These are phyloP conservation scores for Colletotrichum phormii DNA, from an alignment of 2,329 filamentous ascomycete species.

Conservation along the genomic window DNA sequence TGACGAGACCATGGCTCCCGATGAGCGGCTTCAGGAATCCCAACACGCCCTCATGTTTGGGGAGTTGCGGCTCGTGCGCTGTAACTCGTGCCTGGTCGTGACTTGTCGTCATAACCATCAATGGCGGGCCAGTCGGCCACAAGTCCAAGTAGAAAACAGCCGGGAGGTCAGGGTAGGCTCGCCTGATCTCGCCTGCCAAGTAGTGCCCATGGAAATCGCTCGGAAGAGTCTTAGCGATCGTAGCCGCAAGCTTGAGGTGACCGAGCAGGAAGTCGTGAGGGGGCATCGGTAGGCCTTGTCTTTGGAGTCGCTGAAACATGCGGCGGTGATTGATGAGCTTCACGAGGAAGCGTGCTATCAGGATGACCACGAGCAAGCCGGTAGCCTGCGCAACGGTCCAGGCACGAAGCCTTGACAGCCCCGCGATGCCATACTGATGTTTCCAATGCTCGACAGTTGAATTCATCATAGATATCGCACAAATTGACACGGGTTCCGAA, in stretches of 20 bases:
- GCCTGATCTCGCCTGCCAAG: background rate
- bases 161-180: background rate
- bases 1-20: slow-evolving; percentile 45
- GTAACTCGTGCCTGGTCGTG: slow-evolving; percentile 21
- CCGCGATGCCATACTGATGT: background rate
- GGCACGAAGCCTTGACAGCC: background rate
- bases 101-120: slow-evolving; percentile 31
- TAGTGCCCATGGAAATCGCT: slow-evolving; percentile 8
- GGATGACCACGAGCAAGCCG: background rate
- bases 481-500: background rate
- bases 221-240: background rate
- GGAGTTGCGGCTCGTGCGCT: slow-evolving; percentile 39
- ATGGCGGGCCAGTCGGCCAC: slow-evolving; percentile 42
- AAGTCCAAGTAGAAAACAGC: slow-evolving; percentile 41
- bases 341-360: background rate
- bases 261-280: background rate
- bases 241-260: background rate
- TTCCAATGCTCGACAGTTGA: background rate
- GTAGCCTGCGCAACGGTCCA: background rate
- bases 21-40: slow-evolving; percentile 45
- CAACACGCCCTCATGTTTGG: slow-evolving; percentile 45
- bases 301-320: slow-evolving; percentile 6
- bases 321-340: slow-evolving; percentile 7
- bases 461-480: background rate
- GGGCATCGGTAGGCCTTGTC: background rate